These are phyloP conservation scores for Micractinium conductrix DNA, from an alignment of 139 green algal species.

Conservation along the genomic window DNA sequence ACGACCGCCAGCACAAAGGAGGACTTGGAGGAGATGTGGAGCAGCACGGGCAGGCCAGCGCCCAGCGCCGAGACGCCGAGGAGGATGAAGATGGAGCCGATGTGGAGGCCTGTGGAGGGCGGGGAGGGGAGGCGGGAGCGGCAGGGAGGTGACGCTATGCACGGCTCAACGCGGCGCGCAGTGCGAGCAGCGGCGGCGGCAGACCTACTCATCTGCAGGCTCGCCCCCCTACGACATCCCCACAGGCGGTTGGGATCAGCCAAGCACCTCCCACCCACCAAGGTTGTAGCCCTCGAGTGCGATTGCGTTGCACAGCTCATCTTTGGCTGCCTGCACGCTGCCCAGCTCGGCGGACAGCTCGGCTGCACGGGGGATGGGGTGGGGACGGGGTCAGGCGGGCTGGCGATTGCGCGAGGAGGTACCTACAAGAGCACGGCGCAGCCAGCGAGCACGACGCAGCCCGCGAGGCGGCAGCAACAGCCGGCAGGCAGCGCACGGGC, in stretches of 20 bases:
- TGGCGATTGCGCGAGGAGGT: background rate
- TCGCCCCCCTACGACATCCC: no score
- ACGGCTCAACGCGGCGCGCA: no score
- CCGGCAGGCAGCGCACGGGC: no score
- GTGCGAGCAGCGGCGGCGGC: no score
- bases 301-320: background rate
- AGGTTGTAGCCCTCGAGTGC: conserved; percentile 28
- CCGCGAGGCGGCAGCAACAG: no score
- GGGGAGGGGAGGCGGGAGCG: background rate
- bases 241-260: no score
- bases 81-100: conserved; percentile 44
- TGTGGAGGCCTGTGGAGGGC: conserved; percentile 26
- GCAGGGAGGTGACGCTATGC: no score
- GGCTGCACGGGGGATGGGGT: background rate
- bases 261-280: background rate
- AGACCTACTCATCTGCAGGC: no score
- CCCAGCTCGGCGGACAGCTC: background rate
- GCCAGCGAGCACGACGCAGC: no score
- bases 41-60: conserved; percentile 14
- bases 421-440: background rate
- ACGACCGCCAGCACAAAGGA: background rate
- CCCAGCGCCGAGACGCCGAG: conserved; percentile 19
- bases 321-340: background rate
- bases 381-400: background rate
- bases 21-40: conserved; percentile 22